A percentile compares a stretch with the other conserved stretches of the same genome.
These are phyloP conservation scores for Hyphodiscus sp. DNA, from an alignment of 2,329 filamentous ascomycete genomes.

Conservation along the genomic window DNA sequence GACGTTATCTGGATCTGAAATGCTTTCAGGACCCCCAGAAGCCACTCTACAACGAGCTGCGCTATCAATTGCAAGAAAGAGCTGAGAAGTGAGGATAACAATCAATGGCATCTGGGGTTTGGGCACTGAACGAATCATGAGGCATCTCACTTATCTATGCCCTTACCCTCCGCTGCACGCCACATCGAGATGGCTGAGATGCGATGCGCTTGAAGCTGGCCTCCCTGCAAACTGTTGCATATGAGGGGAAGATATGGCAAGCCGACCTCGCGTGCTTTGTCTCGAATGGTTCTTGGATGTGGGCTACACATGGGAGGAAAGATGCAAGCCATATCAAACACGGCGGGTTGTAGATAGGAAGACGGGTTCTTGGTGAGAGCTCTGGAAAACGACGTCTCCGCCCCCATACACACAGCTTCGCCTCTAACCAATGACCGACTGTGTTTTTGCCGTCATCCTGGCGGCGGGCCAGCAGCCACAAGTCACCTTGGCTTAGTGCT, in stretches of 20 bases:
- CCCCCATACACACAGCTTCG: not conserved
- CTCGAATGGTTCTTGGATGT: not conserved
- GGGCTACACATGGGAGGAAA: not conserved
- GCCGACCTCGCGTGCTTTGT: not conserved
- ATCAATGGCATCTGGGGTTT: not conserved
- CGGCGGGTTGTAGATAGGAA: too few relatives aligned
- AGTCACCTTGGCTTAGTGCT: not conserved
- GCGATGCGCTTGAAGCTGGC: not conserved
- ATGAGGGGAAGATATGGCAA: not conserved
- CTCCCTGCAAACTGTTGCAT: not conserved
- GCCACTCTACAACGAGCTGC: not conserved
- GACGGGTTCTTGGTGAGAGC: too few relatives aligned
- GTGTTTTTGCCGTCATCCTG: not conserved
- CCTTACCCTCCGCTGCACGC: not conserved
- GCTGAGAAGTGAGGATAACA: not conserved
- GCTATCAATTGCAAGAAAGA: not conserved
- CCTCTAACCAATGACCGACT: not conserved
- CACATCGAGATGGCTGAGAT: not conserved
- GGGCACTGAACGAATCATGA: not conserved
- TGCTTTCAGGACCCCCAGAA: not conserved
- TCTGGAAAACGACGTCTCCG: not conserved
- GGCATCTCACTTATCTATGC: not conserved
- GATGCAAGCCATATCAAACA: too few relatives aligned
- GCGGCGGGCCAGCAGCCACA: not conserved
- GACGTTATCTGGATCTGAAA: not conserved